phyloP scores from a whole-genome alignment of 2,329 filamentous ascomycete genomes.

The Xylaria sp. region DNA sequence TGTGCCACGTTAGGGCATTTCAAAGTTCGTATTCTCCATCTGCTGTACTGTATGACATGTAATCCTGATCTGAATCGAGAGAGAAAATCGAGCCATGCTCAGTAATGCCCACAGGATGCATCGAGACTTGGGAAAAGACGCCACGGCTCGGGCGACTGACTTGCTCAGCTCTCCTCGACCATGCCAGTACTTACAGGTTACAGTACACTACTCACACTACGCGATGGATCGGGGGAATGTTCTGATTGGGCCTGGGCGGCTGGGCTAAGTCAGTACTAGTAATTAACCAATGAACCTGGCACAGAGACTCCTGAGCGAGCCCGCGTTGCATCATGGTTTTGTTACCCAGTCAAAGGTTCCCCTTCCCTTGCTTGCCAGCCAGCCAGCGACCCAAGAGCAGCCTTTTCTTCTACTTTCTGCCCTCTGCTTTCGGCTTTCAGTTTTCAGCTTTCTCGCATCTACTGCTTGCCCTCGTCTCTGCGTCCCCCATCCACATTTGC shows the following conservation, averaged over 20 bases:
- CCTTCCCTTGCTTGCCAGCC: not conserved
- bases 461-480: not conserved
- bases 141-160: not conserved
- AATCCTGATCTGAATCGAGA: not conserved
- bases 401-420: too few relatives aligned
- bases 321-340: conserved; percentile 25
- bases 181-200: too few relatives aligned
- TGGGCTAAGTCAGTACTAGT: not conserved
- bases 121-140: not conserved
- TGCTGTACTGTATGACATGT: not conserved
- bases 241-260: conserved; percentile 9
- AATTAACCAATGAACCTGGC: not conserved
- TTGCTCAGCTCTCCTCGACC: too few relatives aligned
- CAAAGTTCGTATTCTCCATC: not conserved
- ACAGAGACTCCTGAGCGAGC: not conserved
- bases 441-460: not conserved
- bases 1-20: not conserved
- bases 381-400: not conserved
- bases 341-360: too few relatives aligned
- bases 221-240: not conserved
- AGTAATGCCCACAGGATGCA: not conserved
- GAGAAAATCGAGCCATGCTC: not conserved
- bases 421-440: too few relatives aligned
- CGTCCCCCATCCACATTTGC: not conserved
- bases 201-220: too few relatives aligned